phyloP scores from a whole-genome alignment of 164 flowering plant species.

The Aristolochia fimbriata region DNA sequence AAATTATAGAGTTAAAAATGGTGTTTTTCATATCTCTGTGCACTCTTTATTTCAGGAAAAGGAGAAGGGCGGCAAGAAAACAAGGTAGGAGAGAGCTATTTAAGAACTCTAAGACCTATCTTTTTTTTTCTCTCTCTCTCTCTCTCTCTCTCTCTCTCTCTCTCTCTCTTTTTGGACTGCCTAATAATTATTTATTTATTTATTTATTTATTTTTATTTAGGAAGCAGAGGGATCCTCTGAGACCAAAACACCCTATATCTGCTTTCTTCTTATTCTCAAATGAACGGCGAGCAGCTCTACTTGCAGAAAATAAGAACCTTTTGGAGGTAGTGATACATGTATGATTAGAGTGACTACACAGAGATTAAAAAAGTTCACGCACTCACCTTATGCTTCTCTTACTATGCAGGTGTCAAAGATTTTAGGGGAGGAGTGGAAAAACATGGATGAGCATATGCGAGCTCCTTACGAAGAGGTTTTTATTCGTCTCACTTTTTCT shows the following conservation, averaged over 20 bases:
- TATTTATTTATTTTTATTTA: conserved; percentile 6
- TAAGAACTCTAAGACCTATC: not conserved
- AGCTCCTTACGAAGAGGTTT: conserved; percentile 68
- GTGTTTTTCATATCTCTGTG: not conserved
- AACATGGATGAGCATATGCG: conserved; percentile 53
- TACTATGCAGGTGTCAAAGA: conserved; percentile 42
- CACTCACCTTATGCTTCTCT: not conserved
- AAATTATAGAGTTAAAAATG: not conserved
- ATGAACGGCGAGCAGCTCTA: conserved; percentile 52
- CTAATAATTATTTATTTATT: not conserved
- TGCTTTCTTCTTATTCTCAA: conserved; percentile 64
- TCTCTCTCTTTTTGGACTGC: not conserved
- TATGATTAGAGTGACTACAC: not conserved
- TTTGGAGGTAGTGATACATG: conserved; percentile 38
- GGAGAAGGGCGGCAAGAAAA: conserved; percentile 34
- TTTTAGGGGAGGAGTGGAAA: conserved; percentile 88
- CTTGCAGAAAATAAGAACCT: conserved; percentile 47
- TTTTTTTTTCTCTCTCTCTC: too few species aligned
- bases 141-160: too few species aligned
- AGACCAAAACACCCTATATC: conserved; percentile 78
- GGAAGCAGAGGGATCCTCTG: conserved; percentile 78
- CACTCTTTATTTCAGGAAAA: conserved; percentile 22
- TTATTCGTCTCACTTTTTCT: not conserved
- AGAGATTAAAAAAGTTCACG: not conserved
- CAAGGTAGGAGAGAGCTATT: conserved; percentile 24